Conservation (phyloP, 345 rosid genomes). For the Reutealis trisperma region DNA sequence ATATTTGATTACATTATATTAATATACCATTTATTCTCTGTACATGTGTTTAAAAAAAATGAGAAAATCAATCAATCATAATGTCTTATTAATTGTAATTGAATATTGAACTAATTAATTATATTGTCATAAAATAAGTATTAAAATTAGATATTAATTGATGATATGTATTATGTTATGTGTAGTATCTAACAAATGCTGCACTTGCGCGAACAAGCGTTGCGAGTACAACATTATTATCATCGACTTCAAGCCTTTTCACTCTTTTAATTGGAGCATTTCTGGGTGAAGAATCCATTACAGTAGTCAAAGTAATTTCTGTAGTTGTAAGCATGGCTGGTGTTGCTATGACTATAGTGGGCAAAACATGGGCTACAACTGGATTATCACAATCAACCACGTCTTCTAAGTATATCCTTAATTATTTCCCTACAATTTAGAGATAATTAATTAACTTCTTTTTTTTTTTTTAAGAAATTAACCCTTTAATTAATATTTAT, state of each 20-base stretch:
- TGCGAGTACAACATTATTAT: constrained; percentile 40
- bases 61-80: no score
- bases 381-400: constrained; percentile 21
- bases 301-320: constrained; percentile 38
- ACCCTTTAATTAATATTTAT: background rate
- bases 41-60: no score
- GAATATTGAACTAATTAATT: no score
- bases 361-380: constrained; percentile 40
- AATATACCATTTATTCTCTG: no score
- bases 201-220: constrained; percentile 50
- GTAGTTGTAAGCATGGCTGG: constrained; percentile 49
- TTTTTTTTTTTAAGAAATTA: no score
- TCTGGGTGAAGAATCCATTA: constrained; percentile 46
- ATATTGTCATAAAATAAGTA: no score
- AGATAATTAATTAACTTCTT: no score
- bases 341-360: constrained; percentile 47
- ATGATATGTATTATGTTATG: background rate
- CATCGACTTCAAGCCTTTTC: constrained; percentile 52
- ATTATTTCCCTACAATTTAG: background rate
- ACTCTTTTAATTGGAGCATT: constrained; percentile 51
- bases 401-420: constrained; percentile 18
- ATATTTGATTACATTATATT: no score
- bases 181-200: constrained; percentile 52
- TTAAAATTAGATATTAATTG: no score
- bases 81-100: no score